Conservation (phyloP, 116 monocot genomes). For the Cymodocea nodosa region DNA sequence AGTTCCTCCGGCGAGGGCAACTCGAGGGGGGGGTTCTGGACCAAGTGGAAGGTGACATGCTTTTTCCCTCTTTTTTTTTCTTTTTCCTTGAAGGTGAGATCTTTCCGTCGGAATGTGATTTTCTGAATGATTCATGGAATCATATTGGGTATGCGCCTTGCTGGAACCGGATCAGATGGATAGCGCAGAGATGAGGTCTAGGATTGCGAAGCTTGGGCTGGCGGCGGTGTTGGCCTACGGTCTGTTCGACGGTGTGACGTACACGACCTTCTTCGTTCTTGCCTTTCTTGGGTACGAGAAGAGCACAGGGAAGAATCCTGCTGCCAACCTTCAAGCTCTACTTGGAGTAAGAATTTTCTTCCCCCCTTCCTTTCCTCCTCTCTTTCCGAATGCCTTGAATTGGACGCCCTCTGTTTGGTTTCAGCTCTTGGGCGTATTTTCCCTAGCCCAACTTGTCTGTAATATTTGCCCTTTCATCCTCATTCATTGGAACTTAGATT, state of each 20-base stretch:
- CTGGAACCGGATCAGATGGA: slow-evolving; percentile 14
- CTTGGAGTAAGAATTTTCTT: slow-evolving; percentile 29
- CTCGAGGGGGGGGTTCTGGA: slow-evolving; percentile 2
- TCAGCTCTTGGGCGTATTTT: no score
- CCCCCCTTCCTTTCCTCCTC: neutral
- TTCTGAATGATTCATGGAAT: neutral
- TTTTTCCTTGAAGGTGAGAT: neutral
- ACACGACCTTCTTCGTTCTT: slow-evolving; percentile 61
- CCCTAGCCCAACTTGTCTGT: no score
- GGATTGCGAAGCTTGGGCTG: slow-evolving; percentile 50
- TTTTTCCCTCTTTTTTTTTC: neutral
- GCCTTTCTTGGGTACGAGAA: slow-evolving; percentile 74
- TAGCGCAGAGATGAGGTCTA: slow-evolving; percentile 40
- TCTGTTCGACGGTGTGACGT: slow-evolving; percentile 49
- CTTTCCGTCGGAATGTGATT: neutral
- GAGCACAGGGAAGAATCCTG: slow-evolving; percentile 70
- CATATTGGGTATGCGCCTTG: no score
- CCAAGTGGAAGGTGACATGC: slow-evolving; percentile 24
- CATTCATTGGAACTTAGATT: no score
- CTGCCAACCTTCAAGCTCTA: slow-evolving; percentile 62
- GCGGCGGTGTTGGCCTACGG: slow-evolving; percentile 60
- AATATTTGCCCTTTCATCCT: no score
- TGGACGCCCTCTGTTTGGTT: no score
- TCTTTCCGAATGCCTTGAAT: neutral
- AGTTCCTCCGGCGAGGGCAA: slow-evolving; percentile 3